Evolutionary conservation across 163 green algal genomes (phyloP).

Genomic region (Prototheca cutis): DNA sequence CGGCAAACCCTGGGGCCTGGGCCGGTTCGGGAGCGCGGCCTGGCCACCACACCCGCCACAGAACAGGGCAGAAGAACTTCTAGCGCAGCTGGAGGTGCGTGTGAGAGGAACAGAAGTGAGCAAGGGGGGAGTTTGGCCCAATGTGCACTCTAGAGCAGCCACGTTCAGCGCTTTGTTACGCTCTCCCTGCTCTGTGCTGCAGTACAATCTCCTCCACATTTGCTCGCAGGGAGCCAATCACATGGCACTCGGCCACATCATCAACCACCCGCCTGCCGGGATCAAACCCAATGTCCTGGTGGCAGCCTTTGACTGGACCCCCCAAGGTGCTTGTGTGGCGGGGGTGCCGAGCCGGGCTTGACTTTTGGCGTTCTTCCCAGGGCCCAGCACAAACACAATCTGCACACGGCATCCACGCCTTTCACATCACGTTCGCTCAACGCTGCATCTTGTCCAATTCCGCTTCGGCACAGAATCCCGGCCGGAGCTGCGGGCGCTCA

Average conservation of each 20-base stretch:
- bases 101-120: not conserved
- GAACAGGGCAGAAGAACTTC: conserved; percentile 1
- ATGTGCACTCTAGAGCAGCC: not conserved
- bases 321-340: conserved; percentile 1
- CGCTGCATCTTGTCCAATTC: not conserved
- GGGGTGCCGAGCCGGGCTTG: not conserved
- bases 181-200: not conserved
- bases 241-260: conserved; percentile 32
- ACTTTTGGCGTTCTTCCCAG: not conserved
- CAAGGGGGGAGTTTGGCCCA: not conserved
- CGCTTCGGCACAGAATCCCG: conserved; percentile 2
- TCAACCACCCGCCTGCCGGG: conserved; percentile 55
- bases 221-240: not conserved
- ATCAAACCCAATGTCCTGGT: conserved; percentile 53
- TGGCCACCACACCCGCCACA: not conserved
- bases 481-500: conserved; percentile 24
- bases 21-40: not conserved
- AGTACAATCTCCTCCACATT: not conserved
- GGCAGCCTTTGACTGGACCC: conserved; percentile 31
- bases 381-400: not conserved
- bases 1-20: conserved; percentile 45
- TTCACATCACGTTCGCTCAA: not conserved
- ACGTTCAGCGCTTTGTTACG: conserved; percentile 1
- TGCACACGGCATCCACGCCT: not conserved
- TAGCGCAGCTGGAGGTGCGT: conserved; percentile 7